These are phyloP conservation scores for Globisporangium rhizosaccharum DNA, from an alignment of 352 stramenopile species.

Conservation along the genomic window DNA sequence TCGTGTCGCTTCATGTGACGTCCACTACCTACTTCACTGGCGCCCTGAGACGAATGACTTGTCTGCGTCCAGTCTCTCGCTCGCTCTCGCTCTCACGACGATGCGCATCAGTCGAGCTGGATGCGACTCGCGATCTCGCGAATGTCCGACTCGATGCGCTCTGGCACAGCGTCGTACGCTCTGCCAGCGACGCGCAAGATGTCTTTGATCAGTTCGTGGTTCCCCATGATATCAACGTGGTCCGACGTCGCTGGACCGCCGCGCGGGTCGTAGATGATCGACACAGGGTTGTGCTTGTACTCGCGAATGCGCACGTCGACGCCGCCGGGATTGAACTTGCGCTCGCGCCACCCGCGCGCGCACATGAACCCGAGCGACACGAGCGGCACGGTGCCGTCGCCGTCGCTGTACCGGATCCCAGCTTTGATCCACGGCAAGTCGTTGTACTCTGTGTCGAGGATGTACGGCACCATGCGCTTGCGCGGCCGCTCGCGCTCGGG, in stretches of 20 bases:
- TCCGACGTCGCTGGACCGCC: constrained; percentile 78
- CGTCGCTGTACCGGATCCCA: constrained; percentile 85
- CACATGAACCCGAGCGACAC: constrained; percentile 95
- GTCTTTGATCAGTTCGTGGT: constrained; percentile 86
- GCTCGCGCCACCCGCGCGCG: constrained; percentile 73
- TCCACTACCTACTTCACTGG: no score
- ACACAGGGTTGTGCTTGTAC: constrained; percentile 70
- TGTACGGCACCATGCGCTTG: constrained; percentile 48
- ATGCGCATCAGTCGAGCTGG: constrained; percentile 11
- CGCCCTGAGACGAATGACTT: no score
- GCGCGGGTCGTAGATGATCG: constrained; percentile 64
- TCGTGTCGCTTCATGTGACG: no score
- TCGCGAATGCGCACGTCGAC: constrained; percentile 84
- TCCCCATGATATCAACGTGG: constrained; percentile 95
- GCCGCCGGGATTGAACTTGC: constrained; percentile 83
- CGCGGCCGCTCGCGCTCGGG: constrained; percentile 20
- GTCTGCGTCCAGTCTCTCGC: no score
- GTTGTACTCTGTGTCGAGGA: constrained; percentile 56
- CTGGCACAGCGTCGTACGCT: constrained; percentile 66
- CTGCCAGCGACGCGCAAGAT: constrained; percentile 51
- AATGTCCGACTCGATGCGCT: constrained; percentile 68
- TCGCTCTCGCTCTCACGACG: no score
- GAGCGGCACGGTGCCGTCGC: constrained; percentile 91
- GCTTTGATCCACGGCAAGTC: constrained; percentile 69
- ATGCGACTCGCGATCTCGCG: constrained; percentile 57